phyloP scores from a whole-genome alignment of 257 asterid species.

The Phtheirospermum japonicum region DNA sequence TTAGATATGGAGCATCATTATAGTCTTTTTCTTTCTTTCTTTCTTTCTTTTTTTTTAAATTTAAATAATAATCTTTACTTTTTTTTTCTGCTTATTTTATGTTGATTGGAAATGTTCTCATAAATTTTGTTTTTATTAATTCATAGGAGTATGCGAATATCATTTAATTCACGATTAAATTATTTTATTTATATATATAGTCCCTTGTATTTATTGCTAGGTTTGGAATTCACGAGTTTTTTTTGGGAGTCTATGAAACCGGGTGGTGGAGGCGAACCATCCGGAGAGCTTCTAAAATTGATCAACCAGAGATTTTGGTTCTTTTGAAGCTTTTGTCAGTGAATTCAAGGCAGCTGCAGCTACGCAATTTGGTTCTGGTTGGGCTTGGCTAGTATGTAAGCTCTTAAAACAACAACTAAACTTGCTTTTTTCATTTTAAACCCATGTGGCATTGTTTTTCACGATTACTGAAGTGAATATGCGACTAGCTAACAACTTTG shows the following conservation, averaged over 20 bases:
- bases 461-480: background rate
- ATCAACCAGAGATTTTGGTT: conserved; percentile 89
- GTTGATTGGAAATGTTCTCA: background rate
- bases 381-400: conserved; percentile 99
- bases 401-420: background rate
- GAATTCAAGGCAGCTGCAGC: conserved; percentile 88
- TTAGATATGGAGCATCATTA: too few species aligned
- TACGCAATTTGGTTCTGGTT: conserved; percentile 94
- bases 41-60: too few species aligned
- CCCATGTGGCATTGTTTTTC: background rate
- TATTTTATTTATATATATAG: background rate
- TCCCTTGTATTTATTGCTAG: conserved; percentile 33
- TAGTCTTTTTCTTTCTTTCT: background rate
- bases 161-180: conserved; percentile 3
- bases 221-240: conserved; percentile 87
- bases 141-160: conserved; percentile 4
- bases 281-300: conserved; percentile 64
- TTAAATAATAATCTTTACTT: background rate
- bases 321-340: conserved; percentile 66
- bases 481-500: background rate
- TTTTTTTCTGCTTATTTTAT: conserved; percentile 12
- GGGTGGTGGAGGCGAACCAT: conserved; percentile 89
- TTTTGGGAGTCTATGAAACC: conserved; percentile 98
- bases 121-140: conserved; percentile 12
- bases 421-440: background rate